A percentile compares a stretch with the other conserved stretches of the same genome.
These are phyloP conservation scores for Trifolium pratense DNA, from an alignment of 306 rosid genomes.

Conservation along the genomic window DNA sequence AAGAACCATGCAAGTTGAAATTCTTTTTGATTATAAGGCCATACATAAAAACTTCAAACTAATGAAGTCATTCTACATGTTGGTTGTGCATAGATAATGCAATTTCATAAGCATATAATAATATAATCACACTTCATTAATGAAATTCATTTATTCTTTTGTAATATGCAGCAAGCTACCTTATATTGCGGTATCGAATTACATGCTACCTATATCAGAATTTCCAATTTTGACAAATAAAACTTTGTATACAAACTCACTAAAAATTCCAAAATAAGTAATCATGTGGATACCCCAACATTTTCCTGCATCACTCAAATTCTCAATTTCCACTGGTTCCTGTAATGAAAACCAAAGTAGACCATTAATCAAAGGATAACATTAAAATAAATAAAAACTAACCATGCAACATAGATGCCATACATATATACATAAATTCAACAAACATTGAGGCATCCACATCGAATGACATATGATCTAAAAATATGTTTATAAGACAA, in stretches of 20 bases:
- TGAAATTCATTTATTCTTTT: conserved; percentile 29
- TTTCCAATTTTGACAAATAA: conserved; percentile 10
- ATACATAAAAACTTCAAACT: conserved; percentile 23
- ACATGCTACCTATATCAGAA: conserved; percentile 6
- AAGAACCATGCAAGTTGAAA: conserved; percentile 4
- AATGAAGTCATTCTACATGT: conserved; percentile 1
- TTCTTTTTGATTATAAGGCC: not conserved
- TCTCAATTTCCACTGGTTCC: conserved; percentile 43
- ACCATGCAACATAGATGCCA: too few species aligned
- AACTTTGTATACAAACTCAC: conserved; percentile 1
- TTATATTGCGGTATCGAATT: conserved; percentile 21
- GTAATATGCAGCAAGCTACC: not conserved
- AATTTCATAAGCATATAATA: conserved; percentile 4
- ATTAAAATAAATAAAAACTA: not conserved
- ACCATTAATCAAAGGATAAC: conserved; percentile 21
- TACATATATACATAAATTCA: too few species aligned
- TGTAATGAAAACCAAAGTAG: conserved; percentile 47
- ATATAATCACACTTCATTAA: not conserved
- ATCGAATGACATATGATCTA: too few species aligned
- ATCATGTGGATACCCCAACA: not conserved
- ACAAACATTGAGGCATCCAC: not conserved
- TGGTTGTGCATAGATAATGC: not conserved
- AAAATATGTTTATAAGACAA: too few species aligned
- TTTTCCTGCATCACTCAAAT: conserved; percentile 25
- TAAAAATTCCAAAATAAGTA: conserved; percentile 30